phyloP scores from a whole-genome alignment of 2,329 filamentous ascomycete genomes.

The Triangularia verruculosa region DNA sequence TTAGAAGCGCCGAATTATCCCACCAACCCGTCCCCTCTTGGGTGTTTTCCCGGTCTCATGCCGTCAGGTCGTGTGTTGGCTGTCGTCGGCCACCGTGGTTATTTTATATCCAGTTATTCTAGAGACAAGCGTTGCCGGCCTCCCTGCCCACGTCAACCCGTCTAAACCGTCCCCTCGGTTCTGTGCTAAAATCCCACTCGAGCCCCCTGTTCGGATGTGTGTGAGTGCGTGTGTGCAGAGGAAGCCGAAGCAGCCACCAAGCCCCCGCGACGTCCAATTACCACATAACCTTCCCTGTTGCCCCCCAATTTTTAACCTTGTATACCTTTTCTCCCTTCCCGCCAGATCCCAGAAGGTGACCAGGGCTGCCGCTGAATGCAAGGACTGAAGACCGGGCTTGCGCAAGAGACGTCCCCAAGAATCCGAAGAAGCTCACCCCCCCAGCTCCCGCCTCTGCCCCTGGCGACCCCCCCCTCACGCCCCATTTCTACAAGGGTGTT shows the following conservation, averaged over 20 bases:
- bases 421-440: slow-evolving; percentile 14
- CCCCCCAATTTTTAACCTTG: slow-evolving; percentile 25
- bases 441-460: slow-evolving; percentile 14
- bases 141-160: slow-evolving; percentile 18
- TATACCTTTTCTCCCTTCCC: slow-evolving; percentile 22
- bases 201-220: slow-evolving; percentile 20
- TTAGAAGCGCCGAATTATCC: slow-evolving; percentile 20
- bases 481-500: slow-evolving; percentile 18
- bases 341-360: slow-evolving; percentile 24
- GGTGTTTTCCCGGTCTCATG: neutral
- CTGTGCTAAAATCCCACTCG: slow-evolving; percentile 18
- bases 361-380: slow-evolving; percentile 18
- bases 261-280: slow-evolving; percentile 20
- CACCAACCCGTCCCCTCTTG: slow-evolving; percentile 12
- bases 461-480: slow-evolving; percentile 5
- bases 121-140: neutral
- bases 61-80: neutral
- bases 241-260: slow-evolving; percentile 22
- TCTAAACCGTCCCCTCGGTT: slow-evolving; percentile 22
- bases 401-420: slow-evolving; percentile 18
- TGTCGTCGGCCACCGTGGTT: slow-evolving; percentile 3
- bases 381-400: slow-evolving; percentile 24
- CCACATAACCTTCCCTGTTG: slow-evolving; percentile 22
- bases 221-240: slow-evolving; percentile 21
- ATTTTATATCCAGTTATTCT: neutral